Evolutionary conservation across 2,329 filamentous ascomycete species (phyloP), one percentile per base, ranked within the genome.

Genomic region (Dactylellina parvicollis): DNA sequence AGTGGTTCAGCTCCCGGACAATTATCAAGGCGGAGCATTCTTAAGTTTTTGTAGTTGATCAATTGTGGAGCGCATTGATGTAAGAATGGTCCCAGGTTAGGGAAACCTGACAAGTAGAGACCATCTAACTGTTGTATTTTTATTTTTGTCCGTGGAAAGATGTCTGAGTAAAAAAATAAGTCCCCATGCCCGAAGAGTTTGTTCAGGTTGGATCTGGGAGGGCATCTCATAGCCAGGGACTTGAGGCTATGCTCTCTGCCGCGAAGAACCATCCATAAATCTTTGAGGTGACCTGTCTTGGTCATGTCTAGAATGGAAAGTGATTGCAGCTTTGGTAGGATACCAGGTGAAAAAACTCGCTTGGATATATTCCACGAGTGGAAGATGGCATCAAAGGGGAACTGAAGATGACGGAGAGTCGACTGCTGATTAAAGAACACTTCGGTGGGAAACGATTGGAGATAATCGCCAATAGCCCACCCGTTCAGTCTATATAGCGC

Each of bases 1-100:
- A 67, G 18, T 2, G 62, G 52, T 36, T 67, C 62, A 18, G 59
- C 54, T 36, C 62, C 22, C 14, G 62, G 62, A 14, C 62, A 67
- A 3, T 59, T 52, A 36, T 60, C 34, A 16, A 60, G 20, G 1
- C 55, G 34, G 1, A 61, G 30, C 16, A 30, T 55, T 14, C 47
- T 42, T 12, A 69, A 46, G 2, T 55, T 69, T 8, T 46, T 69
- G 12, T 55, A 69, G 10, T 69, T 20, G 9, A 69, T 30, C 12
- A 69, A 28, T 30, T 57, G 46, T 36, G 36, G 47, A 12, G 64
- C 55, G 20, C 47, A 69, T 26, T 54, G 46, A n/a, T 69, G 46
- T 9, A 69, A 20, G 20, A 69, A 54, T 30, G 55, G 30, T 8
- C 64, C 44, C 9, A 61, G 47, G 24, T 69, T 61, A 1, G 64